Percentiles rank a stretch among this genome's conserved stretches.
phyloP scores from a whole-genome alignment of 768 basidiomycete genomes.

The Chiua virens region DNA sequence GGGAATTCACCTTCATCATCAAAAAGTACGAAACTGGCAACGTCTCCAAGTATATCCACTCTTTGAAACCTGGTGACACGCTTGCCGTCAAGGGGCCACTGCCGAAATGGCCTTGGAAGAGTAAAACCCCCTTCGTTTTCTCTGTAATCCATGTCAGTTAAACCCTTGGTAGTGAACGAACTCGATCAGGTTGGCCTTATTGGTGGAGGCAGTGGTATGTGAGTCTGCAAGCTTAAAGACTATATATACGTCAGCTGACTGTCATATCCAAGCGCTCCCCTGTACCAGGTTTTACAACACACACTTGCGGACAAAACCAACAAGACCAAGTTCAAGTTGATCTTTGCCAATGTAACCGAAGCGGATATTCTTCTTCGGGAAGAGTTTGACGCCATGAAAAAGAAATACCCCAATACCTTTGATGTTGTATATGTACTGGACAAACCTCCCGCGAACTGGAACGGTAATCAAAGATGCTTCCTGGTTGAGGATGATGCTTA shows the following conservation, averaged over 20 bases:
- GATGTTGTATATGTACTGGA: constrained; percentile 87
- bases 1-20: constrained; percentile 77
- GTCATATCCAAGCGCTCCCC: constrained; percentile 59
- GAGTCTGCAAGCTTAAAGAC: constrained; percentile 25
- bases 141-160: neutral
- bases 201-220: constrained; percentile 94
- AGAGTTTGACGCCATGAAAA: constrained; percentile 69
- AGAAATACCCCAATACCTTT: constrained; percentile 67
- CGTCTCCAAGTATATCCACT: constrained; percentile 80
- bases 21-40: constrained; percentile 85
- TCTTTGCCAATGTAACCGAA: constrained; percentile 90
- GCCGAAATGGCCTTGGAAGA: constrained; percentile 81
- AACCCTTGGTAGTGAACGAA: constrained; percentile 62
- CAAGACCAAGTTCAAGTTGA: constrained; percentile 91
- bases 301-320: constrained; percentile 72
- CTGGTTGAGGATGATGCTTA: constrained; percentile 5
- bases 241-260: neutral
- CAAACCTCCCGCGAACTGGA: constrained; percentile 59
- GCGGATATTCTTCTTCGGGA: constrained; percentile 86
- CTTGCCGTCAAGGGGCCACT: constrained; percentile 91
- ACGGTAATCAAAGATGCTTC: constrained; percentile 44
- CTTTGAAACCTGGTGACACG: constrained; percentile 78
- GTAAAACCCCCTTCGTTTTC: constrained; percentile 36
- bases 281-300: constrained; percentile 79
- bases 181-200: constrained; percentile 86